Conservation (phyloP, 139 green algal genomes). For the Chlorokybus atmophyticus region DNA sequence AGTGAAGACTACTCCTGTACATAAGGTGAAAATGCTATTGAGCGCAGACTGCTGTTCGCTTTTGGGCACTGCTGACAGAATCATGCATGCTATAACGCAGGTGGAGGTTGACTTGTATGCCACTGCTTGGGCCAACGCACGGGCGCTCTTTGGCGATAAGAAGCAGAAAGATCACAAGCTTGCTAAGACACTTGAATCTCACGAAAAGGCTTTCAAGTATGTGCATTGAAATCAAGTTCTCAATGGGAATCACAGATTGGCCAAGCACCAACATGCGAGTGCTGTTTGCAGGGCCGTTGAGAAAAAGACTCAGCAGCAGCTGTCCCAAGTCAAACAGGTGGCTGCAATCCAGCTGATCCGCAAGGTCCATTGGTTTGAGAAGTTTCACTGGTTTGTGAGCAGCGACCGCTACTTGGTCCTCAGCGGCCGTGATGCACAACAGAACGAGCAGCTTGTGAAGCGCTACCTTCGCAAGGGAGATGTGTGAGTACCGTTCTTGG, state of each 20-base stretch:
- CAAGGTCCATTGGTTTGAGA: conserved; percentile 92
- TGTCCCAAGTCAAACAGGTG: conserved; percentile 44
- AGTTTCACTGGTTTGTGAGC: conserved; percentile 92
- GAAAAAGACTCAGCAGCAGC: conserved; percentile 57
- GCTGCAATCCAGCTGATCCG: conserved; percentile 34
- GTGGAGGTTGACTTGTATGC: conserved; percentile 69
- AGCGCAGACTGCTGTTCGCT: neutral
- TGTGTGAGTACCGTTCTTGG: conserved; percentile 25
- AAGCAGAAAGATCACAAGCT: conserved; percentile 67
- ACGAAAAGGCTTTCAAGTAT: conserved; percentile 8
- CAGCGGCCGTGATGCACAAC: conserved; percentile 72
- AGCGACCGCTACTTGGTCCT: conserved; percentile 89
- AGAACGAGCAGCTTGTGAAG: conserved; percentile 95
- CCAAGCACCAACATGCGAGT: too few relatives aligned
- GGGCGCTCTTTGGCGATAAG: conserved; percentile 44
- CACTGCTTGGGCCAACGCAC: conserved; percentile 68
- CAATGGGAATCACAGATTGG: too few relatives aligned
- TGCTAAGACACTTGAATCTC: conserved; percentile 47
- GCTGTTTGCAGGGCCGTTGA: conserved; percentile 44
- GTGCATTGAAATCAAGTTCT: too few relatives aligned
- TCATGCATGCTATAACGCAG: too few relatives aligned
- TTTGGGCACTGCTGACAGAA: too few relatives aligned
- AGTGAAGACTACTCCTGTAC: conserved; percentile 36
- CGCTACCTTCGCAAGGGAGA: conserved; percentile 19
- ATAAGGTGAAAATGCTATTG: conserved; percentile 36